phyloP scores from a whole-genome alignment of 768 basidiomycete genomes.

The Trametes cingulata region DNA sequence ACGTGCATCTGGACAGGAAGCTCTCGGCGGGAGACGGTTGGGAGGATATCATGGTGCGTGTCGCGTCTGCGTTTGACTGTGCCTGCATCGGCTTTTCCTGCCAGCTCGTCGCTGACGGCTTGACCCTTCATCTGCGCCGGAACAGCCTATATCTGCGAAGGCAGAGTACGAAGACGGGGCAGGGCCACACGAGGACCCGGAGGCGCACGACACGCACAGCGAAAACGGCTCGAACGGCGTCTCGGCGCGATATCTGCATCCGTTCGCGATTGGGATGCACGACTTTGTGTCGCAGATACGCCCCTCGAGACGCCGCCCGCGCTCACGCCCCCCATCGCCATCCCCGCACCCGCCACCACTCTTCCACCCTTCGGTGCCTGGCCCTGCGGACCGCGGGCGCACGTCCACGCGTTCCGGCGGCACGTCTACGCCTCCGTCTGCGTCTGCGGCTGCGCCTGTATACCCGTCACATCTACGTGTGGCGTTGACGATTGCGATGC shows the following conservation, averaged over 20 bases:
- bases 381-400: neutral
- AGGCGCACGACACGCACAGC: neutral
- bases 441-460: neutral
- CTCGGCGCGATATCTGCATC: slow-evolving; percentile 1
- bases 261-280: slow-evolving; percentile 8
- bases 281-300: slow-evolving; percentile 8
- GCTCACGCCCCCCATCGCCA: neutral
- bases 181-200: neutral
- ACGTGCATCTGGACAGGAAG: slow-evolving; percentile 2
- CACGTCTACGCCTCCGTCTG: neutral
- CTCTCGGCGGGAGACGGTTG: neutral
- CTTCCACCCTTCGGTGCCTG: neutral
- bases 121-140: neutral
- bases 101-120: neutral
- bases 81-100: neutral
- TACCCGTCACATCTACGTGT: slow-evolving; percentile 3
- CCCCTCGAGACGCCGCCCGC: neutral
- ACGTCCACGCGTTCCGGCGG: neutral
- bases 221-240: neutral
- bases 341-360: neutral
- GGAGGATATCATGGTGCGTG: slow-evolving; percentile 18
- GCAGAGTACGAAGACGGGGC: neutral
- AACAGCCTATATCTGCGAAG: slow-evolving; percentile 18
- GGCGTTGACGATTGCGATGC: slow-evolving; percentile 16
- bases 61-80: too few species aligned